Evolutionary conservation across 2,329 filamentous ascomycete species (phyloP), one percentile per base, ranked within the genome.

Genomic region (Xylaria sp.): DNA sequence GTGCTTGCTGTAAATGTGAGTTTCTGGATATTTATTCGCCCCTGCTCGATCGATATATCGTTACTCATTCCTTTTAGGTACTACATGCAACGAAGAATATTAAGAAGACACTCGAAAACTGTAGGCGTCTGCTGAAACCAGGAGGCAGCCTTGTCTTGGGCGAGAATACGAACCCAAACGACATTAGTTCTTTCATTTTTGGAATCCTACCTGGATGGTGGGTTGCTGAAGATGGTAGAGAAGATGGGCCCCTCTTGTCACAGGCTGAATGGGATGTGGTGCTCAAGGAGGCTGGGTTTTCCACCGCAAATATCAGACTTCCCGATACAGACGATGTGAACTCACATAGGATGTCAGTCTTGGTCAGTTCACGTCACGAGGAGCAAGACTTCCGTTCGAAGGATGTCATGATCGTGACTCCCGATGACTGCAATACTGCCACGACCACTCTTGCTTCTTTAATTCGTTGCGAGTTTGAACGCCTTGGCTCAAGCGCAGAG

Each of bases 131-230:
- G 20, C n/a, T 48, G 6, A 48, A 48, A 23, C 46, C 46, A 7
- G 46, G 46, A n/a, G 46, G 46, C 7, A 48, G 12, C 46, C 46
- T 48, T 20, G 46, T 48, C 8, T 48, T 48, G 46, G 46, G 46
- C 46, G 61, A 63, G 39, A 56, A 63, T 34, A 63, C 61, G 10
- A 63, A 63, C 48, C 52, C 61, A n/a, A 63, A 56, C 18, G 61
- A 63, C 18, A 63, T 63, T 12, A 63, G 61, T 23, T 63, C 61
- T 39, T 63, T 63, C 37, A 63, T 63, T 46, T 63, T 63, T 39
- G 61, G 61, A 37, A 48, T 18, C 34, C 37, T 56, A 10, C 61
- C 61, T 55, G 39, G 28, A 56, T 63, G 61, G 61, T 63, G 61
- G 61, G 61, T 56, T n/a, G 39, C 61, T 63, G 50, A 63, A 48